Conservation (phyloP, 129 eudicot species). For the Tagetes erecta region DNA sequence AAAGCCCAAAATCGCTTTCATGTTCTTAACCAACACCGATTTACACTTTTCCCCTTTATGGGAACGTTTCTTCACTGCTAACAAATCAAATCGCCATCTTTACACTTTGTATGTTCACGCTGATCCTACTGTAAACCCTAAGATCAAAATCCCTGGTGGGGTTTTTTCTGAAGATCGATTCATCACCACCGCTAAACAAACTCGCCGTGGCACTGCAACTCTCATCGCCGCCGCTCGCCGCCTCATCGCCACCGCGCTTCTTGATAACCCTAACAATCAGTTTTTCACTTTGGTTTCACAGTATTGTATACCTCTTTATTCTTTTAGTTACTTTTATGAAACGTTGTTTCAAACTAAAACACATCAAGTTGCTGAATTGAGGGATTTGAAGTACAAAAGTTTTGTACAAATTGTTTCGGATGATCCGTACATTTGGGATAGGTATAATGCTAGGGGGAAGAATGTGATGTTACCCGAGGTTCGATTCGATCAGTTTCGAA, state of each 20-base stretch:
- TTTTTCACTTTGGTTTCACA: slow-evolving; percentile 80
- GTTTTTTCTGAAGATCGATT: slow-evolving; percentile 46
- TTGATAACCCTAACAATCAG: slow-evolving; percentile 60
- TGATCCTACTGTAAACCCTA: slow-evolving; percentile 52
- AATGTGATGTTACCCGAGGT: slow-evolving; percentile 79
- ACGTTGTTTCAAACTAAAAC: slow-evolving; percentile 32
- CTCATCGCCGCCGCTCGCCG: slow-evolving; percentile 84
- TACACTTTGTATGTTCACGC: slow-evolving; percentile 77
- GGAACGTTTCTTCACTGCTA: slow-evolving; percentile 48
- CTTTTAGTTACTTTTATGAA: slow-evolving; percentile 55
- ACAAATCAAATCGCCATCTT: slow-evolving; percentile 23
- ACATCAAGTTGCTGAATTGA: slow-evolving; percentile 37
- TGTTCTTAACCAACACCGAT: slow-evolving; percentile 77
- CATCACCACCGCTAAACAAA: slow-evolving; percentile 50
- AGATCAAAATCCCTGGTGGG: slow-evolving; percentile 49
- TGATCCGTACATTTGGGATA: slow-evolving; percentile 36
- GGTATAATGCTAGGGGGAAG: slow-evolving; percentile 81
- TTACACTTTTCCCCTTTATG: slow-evolving; percentile 74
- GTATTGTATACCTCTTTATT: slow-evolving; percentile 73
- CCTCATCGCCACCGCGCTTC: slow-evolving; percentile 73
- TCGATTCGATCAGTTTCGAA: slow-evolving; percentile 52
- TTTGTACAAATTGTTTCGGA: slow-evolving; percentile 66
- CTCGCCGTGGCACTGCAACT: slow-evolving; percentile 73
- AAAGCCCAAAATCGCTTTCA: slow-evolving; percentile 81
- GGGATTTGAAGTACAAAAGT: slow-evolving; percentile 33